Evolutionary conservation across 495 filamentous ascomycete species (phyloP), one percentile per base, ranked within the genome.

Genomic region (Penicillium diatomitis): DNA sequence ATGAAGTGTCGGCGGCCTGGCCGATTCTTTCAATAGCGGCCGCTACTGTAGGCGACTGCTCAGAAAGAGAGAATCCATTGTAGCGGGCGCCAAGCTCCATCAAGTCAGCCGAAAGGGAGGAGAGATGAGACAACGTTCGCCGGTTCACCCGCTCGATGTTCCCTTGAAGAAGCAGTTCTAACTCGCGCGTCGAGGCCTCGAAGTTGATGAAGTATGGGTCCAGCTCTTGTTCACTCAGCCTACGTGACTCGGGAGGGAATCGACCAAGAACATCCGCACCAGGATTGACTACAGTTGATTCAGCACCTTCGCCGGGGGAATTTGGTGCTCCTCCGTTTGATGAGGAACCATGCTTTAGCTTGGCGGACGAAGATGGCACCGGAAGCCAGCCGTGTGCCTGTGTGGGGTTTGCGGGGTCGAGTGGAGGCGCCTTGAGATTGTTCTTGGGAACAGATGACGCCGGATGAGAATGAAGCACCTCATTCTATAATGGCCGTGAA

Each of bases 121-220:
- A 85, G 3, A 95, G 63, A 56, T 97, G 92, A 35, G 81, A 84
- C 4, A 98, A 66, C 7, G 89, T 95, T 20, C 94, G 78, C 20
- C 90, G 82, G 58, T 96, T 97, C 37, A 96, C 90, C 59, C 90
- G 95, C 58, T 98, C 92, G 60, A 98, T 92, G 29, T 86, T 88
- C 0, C 94, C 92, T 57, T 85, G 89, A 4, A 98, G 72, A 0
- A 96, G 76, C 8, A 80, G 64, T 61, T 98, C 92, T 7, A 96
- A 76, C 49, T 96, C 91, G 52, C 87, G 83, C 6, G 90, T 92
- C 6, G 87, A 85, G 0, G 83, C 71, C 63, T 98, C 92, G 54
- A 91, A 97, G 42, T 84, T 86, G 56, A 86, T 81, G 63, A 98
- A 97, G 64, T 97, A 98, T 2, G 90, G 87, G 61, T 98, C 92